Base-by-base conservation (phyloP, 306 rosid genomes). In the Medicago lupulina region DNA sequence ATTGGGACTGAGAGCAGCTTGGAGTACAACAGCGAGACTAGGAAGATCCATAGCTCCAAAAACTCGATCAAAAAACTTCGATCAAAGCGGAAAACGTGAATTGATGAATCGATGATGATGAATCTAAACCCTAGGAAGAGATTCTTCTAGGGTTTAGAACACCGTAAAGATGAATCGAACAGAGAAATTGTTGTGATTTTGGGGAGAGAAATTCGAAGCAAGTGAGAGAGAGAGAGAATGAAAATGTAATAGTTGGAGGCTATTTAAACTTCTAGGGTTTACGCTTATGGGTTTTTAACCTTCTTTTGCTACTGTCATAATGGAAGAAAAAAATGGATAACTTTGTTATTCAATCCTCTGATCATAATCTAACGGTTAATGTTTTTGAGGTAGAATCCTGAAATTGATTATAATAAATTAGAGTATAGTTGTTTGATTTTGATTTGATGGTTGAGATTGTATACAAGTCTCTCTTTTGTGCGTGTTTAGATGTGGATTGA, bases 1-100 rank as follows among this genome's bases (percentile, higher is more conserved):
- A 86, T 83, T 92, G 54, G 90, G 90, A 59, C 98, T 92, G 14
- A 96, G 98, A 84, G 97, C 98, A 70, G 98, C 98, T 77, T 89
- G 98, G 43, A 96, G 97, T 57, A 92, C 61, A 50, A 88, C 82
- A 47, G 89, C 96, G 1, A 96, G 89, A 76, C 88, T 86, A 0
- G 85, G 97, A 84, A 92, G 91, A 92, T 96, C 99, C 99, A 96
- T 96, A 9, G 41, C 49, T 21, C 18, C 83, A 21, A 64, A n/a
- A 59, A 28, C 51, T n/a, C 63, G 38, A 86, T 75, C 77, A 81
- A 54, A 74, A 23, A 70, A 8, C 11, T 3, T 10, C 44, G 36
- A 67, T 68, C 71, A 61, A 39, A 17, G 31, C 40, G 11, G 7
- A 9, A 51, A 60, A 14, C 36, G 28, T 19, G 10, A 82, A 76